Evolutionary conservation across 306 rosid species (phyloP), one percentile per base, ranked within the genome.

Genomic region (Vigna unguiculata): DNA sequence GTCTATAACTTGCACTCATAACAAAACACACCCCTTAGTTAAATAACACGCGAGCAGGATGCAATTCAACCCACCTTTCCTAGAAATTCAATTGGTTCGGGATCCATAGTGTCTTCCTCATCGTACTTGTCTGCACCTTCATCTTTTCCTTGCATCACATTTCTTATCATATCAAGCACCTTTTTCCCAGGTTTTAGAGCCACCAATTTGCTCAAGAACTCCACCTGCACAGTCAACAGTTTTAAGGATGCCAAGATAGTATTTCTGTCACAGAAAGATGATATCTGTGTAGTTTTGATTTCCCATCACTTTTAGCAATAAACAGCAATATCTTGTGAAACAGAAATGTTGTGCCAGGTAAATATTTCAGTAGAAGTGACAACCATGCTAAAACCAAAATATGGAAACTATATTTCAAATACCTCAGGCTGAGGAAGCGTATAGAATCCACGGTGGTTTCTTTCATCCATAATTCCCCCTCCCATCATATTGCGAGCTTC

Each of bases 401-500:
- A 79, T 81, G 30, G 52, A 76, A 66, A 48, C 57, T 30, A 71
- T 61, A 70, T 0, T 62, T 58, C 43, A 63, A 67, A 80, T 80
- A 91, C 98, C 97, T 94, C 98, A 60, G 98, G 59, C 82, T 83
- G 91, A 71, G 98, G 98, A 84, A 95, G 96, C 69, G 95, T 95
- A 78, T 48, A 78, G 53, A 92, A 88, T 60, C 98, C 98, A 45
- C 96, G 97, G 72, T 92, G 72, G 81, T 95, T 95, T 89, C 97
- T 85, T 83, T 90, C 93, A 69, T 92, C 98, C 85, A 92, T 78
- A 80, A 95, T 79, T 43, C 97, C 97, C 66, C 97, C 98, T 79
- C 98, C 96, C 98, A 94, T 94, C 97, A 92, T 92, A 84, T 92
- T 86, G 47, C 96, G 93, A 68, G 98, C 91, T 88, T 95, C 97